These are phyloP conservation scores for Paracoccidioides brasiliensis DNA, from an alignment of 2,329 filamentous ascomycete genomes.

Conservation along the genomic window DNA sequence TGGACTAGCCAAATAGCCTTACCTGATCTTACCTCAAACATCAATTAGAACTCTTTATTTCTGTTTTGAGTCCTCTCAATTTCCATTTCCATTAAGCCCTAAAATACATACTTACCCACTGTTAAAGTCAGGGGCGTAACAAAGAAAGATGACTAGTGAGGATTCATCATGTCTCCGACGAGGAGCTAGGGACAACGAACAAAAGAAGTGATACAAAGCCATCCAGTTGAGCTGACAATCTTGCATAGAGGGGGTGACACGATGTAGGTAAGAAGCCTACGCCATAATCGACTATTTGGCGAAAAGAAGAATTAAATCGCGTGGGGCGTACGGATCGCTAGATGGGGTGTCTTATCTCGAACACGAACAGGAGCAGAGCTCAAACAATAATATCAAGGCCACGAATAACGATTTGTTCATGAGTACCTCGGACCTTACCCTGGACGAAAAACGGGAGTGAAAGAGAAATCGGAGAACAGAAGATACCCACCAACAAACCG, in stretches of 20 bases:
- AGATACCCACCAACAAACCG: slow-evolving; percentile 35
- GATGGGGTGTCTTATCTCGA: neutral
- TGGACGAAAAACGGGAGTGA: slow-evolving; percentile 17
- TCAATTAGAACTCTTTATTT: neutral
- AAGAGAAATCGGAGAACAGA: slow-evolving; percentile 17
- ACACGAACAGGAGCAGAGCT: neutral
- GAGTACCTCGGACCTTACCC: slow-evolving; percentile 22
- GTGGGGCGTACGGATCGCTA: neutral
- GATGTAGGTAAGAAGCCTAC: neutral
- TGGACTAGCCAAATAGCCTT: slow-evolving; percentile 21
- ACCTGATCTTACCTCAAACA: slow-evolving; percentile 31
- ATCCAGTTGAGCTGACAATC: neutral
- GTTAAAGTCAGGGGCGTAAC: slow-evolving; percentile 19
- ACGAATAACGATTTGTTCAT: neutral
- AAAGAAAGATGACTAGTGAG: slow-evolving; percentile 21
- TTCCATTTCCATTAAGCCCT: slow-evolving; percentile 12
- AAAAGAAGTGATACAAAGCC: slow-evolving; percentile 3
- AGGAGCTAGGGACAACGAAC: neutral
- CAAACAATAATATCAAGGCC: neutral
- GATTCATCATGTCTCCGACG: neutral
- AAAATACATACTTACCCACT: slow-evolving; percentile 35
- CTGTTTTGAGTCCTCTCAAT: neutral
- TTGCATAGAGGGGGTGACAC: neutral
- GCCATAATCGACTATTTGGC: neutral
- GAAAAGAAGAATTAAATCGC: neutral